Evolutionary conservation across 495 filamentous ascomycete species (phyloP).

Genomic region (Talaromyces trachyspermus): DNA sequence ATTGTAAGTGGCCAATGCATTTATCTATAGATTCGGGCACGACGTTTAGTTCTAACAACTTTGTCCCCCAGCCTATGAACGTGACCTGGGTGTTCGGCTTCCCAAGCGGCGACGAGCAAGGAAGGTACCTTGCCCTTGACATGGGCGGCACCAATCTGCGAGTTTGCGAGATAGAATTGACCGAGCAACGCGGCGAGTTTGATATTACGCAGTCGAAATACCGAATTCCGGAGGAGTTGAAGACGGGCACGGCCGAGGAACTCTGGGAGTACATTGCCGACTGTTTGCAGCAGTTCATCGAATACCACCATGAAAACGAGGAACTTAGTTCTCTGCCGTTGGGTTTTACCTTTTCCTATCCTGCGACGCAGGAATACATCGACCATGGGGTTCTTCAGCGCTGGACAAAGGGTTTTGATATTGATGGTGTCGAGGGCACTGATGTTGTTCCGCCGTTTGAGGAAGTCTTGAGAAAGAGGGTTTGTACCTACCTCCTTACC

Average conservation of each 20-base stretch:
- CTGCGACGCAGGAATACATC: constrained; percentile 92
- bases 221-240: constrained; percentile 91
- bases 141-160: constrained; percentile 99
- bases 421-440: constrained; percentile 86
- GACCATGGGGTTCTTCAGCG: constrained; percentile 92
- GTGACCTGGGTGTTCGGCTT: constrained; percentile 96
- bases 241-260: constrained; percentile 82
- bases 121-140: constrained; percentile 88
- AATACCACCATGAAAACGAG: constrained; percentile 74
- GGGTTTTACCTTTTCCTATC: constrained; percentile 98
- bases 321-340: constrained; percentile 60
- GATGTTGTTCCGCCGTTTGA: constrained; percentile 95
- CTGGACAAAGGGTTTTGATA: constrained; percentile 99
- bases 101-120: constrained; percentile 81
- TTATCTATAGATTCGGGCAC: background rate
- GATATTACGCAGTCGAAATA: constrained; percentile 99
- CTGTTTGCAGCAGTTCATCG: constrained; percentile 91
- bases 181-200: constrained; percentile 87
- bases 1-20: constrained; percentile 57
- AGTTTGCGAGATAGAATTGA: constrained; percentile 92
- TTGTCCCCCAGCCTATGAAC: constrained; percentile 77
- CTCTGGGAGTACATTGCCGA: constrained; percentile 98
- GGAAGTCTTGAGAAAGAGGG: constrained; percentile 67
- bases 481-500: constrained; percentile 28
- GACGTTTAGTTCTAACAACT: constrained; percentile 12